Evolutionary conservation across 2,329 filamentous ascomycete species (phyloP).

Genomic region (Colletotrichum phormii): DNA sequence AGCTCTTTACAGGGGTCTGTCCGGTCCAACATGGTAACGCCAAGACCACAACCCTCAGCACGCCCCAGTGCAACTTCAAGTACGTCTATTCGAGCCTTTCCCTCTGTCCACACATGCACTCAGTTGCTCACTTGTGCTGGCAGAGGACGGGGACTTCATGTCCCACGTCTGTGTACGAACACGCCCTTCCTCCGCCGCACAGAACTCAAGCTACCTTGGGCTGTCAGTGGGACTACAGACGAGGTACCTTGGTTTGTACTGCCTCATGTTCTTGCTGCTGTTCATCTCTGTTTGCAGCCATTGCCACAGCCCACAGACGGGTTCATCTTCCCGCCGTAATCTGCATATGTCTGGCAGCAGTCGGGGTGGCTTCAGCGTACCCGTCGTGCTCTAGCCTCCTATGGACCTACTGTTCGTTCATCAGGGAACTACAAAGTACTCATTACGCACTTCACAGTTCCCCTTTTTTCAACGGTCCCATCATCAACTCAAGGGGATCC

Average conservation of each 20-base stretch:
- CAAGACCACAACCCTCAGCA: not conserved
- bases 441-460: not conserved
- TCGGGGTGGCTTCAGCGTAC: not conserved
- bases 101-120: not conserved
- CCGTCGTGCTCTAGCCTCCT: not conserved
- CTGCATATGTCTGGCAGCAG: not conserved
- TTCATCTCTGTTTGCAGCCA: not conserved
- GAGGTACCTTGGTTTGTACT: constrained; percentile 4
- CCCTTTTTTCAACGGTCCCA: constrained; percentile 3
- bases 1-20: constrained; percentile 20
- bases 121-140: not conserved
- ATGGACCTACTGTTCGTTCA: not conserved
- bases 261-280: not conserved
- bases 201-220: not conserved
- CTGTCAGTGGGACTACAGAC: not conserved
- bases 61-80: not conserved
- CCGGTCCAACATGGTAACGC: constrained; percentile 12
- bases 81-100: not conserved
- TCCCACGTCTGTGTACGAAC: not conserved
- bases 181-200: not conserved
- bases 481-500: constrained; percentile 10
- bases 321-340: not conserved
- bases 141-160: not conserved
- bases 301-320: not conserved
- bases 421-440: not conserved